Percentiles rank a stretch among this genome's conserved stretches.
These are phyloP conservation scores for Hypsizygus ulmarius DNA, from an alignment of 1,284 basidiomycete genomes.

Conservation along the genomic window DNA sequence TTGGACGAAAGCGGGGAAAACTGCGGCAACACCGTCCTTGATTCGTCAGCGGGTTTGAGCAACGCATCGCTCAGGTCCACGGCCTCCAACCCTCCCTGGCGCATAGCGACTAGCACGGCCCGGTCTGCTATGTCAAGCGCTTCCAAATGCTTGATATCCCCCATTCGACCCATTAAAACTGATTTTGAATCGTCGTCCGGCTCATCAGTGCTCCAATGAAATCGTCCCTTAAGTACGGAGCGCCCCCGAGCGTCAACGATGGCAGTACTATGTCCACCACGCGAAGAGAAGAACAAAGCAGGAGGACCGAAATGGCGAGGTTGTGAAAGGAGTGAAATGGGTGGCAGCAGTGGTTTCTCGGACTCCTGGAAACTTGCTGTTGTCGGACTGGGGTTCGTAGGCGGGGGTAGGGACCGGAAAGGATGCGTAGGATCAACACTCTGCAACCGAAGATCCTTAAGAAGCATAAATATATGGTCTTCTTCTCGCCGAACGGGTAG, in stretches of 20 bases:
- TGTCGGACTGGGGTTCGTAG: constrained; percentile 26
- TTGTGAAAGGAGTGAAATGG: constrained; percentile 78
- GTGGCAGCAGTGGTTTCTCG: constrained; percentile 63
- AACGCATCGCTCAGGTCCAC: constrained; percentile 75
- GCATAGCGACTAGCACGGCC: constrained; percentile 75
- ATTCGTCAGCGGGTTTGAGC: constrained; percentile 72
- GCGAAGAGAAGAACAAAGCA: constrained; percentile 81
- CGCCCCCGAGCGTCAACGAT: constrained; percentile 82
- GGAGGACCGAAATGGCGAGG: constrained; percentile 82
- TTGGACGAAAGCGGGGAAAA: constrained; percentile 59
- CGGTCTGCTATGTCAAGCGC: constrained; percentile 72
- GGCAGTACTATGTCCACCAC: constrained; percentile 79
- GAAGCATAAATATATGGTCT: constrained; percentile 60
- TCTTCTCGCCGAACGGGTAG: constrained; percentile 75
- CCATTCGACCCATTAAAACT: constrained; percentile 49
- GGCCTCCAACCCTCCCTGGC: constrained; percentile 77
- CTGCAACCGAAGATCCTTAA: constrained; percentile 72
- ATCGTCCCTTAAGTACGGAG: constrained; percentile 75
- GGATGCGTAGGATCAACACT: constrained; percentile 75
- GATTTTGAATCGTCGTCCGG: constrained; percentile 44
- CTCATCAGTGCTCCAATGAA: constrained; percentile 73
- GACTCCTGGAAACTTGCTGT: constrained; percentile 27
- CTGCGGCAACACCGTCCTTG: constrained; percentile 63
- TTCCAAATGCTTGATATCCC: constrained; percentile 76
- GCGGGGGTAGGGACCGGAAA: constrained; percentile 54